Base-by-base conservation (phyloP, 768 basidiomycete genomes). In the Candolleomyces aberdarensis region DNA sequence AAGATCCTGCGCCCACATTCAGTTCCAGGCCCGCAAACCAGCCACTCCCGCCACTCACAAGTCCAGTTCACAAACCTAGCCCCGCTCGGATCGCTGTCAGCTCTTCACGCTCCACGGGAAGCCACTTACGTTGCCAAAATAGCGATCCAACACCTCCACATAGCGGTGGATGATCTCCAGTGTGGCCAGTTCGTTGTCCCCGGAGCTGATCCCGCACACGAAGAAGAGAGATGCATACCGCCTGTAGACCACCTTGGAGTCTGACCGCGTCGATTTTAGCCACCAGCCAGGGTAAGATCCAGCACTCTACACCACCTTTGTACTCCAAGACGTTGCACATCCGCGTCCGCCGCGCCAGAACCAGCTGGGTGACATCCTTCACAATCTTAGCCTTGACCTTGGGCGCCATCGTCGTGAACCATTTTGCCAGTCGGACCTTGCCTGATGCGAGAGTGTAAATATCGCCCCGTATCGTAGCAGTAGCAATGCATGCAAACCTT, bases 251-350 rank as follows among this genome's bases (percentile, higher is more conserved):
- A 98, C 93, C 78, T 97, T 94, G 56, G 80, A 88, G 87, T 71
- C 92, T 84, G 51, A 4, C 40, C 54, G 50, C 57, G 6, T 41
- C 31, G 15, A 36, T 32, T 55, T 41, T 46, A 60, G 22, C 44
- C 52, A 36, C 48, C 29, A 43, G 55, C 32, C 26, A 11, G 26
- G 54, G 29, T 58, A 31, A 56, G 62, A 62, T 41, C 44, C 39
- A 41, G 41, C 39, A 29, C 26, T 56, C 57, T 46, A 31, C 67
- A 84, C 65, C 63, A 94, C 96, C 96, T 80, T 98, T 98, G 83
- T 98, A 98, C 74, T 99, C 97, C 57, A 99, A 76, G 71, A 99
- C 94, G 76, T 99, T 99, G 74, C 96, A 98, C 96, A 97, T 98
- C 64, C 94, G 84, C 59, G 97, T 96, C 63, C 97, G 84, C 51